Percentiles rank a stretch among this genome's conserved stretches.
Evolutionary conservation across 2,329 filamentous ascomycete species (phyloP).

Genomic region (Monosporascus ibericus): DNA sequence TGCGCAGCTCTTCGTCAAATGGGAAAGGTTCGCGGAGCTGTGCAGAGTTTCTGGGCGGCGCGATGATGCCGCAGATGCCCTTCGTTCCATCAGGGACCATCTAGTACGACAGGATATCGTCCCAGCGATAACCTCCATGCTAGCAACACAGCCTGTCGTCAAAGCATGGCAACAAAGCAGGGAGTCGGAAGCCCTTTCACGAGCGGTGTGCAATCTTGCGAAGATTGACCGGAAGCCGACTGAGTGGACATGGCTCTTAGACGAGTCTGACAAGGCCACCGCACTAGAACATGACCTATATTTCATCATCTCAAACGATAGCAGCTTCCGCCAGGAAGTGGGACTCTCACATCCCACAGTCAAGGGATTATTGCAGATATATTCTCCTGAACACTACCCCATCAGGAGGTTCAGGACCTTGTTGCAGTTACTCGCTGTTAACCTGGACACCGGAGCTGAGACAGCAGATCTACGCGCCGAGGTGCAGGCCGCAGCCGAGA

Average conservation of each 20-base stretch:
- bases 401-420: slow-evolving; percentile 47
- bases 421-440: slow-evolving; percentile 41
- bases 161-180: slow-evolving; percentile 48
- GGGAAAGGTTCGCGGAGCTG: slow-evolving; percentile 60
- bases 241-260: slow-evolving; percentile 49
- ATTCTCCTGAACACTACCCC: slow-evolving; percentile 43
- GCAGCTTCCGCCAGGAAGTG: slow-evolving; percentile 26
- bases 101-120: slow-evolving; percentile 55
- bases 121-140: slow-evolving; percentile 41
- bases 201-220: slow-evolving; percentile 53
- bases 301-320: slow-evolving; percentile 34
- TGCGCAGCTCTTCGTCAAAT: slow-evolving; percentile 56
- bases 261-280: slow-evolving; percentile 46
- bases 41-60: slow-evolving; percentile 46
- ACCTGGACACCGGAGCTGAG: slow-evolving; percentile 38
- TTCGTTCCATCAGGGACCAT: slow-evolving; percentile 55
- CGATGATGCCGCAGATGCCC: slow-evolving; percentile 52
- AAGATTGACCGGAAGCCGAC: slow-evolving; percentile 52
- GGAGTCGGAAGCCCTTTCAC: slow-evolving; percentile 47
- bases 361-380: slow-evolving; percentile 42
- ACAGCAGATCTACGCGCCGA: slow-evolving; percentile 34
- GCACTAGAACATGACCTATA: slow-evolving; percentile 56
- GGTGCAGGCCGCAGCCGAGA: slow-evolving; percentile 30
- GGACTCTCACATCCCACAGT: slow-evolving; percentile 40
- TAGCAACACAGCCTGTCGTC: slow-evolving; percentile 43